phyloP scores from a whole-genome alignment of 768 basidiomycete genomes.

The Mrakia hoshinonis region DNA sequence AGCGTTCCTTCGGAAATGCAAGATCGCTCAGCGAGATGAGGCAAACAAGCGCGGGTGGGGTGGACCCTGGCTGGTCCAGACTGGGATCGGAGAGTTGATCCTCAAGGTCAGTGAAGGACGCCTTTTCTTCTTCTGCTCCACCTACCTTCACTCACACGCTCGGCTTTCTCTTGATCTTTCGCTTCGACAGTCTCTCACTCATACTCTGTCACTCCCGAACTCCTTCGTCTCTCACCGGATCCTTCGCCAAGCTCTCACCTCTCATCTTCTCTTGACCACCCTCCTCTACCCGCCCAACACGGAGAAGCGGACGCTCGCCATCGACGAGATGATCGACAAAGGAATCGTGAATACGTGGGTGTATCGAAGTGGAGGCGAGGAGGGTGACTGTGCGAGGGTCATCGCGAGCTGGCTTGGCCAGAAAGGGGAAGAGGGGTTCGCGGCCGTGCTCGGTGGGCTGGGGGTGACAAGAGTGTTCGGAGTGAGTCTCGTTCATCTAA shows the following conservation, averaged over 20 bases:
- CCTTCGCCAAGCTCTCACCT: neutral
- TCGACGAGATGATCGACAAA: slow-evolving; percentile 23
- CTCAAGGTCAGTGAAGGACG: slow-evolving; percentile 6
- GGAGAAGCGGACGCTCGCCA: neutral
- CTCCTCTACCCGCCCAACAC: slow-evolving; percentile 22
- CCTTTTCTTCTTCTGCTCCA: neutral
- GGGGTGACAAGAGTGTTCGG: slow-evolving; percentile 12
- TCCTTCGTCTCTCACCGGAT: neutral
- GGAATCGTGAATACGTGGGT: slow-evolving; percentile 19
- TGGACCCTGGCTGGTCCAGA: slow-evolving; percentile 21
- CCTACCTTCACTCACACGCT: neutral
- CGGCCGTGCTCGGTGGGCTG: slow-evolving; percentile 5
- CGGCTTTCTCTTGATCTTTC: neutral
- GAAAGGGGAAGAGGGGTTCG: neutral
- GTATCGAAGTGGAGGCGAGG: slow-evolving; percentile 21
- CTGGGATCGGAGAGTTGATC: slow-evolving; percentile 24
- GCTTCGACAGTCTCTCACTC: slow-evolving; percentile 16
- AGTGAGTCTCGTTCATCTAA: neutral
- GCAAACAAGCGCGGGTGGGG: slow-evolving; percentile 22
- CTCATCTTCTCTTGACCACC: neutral
- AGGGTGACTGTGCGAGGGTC: slow-evolving; percentile 15
- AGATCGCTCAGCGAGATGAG: neutral
- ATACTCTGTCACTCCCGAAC: slow-evolving; percentile 10
- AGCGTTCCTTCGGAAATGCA: slow-evolving; percentile 2
- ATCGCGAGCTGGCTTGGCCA: slow-evolving; percentile 10